These are phyloP conservation scores for Starmerella roubikii DNA, from an alignment of 805 yeast genomes.

Conservation along the genomic window DNA sequence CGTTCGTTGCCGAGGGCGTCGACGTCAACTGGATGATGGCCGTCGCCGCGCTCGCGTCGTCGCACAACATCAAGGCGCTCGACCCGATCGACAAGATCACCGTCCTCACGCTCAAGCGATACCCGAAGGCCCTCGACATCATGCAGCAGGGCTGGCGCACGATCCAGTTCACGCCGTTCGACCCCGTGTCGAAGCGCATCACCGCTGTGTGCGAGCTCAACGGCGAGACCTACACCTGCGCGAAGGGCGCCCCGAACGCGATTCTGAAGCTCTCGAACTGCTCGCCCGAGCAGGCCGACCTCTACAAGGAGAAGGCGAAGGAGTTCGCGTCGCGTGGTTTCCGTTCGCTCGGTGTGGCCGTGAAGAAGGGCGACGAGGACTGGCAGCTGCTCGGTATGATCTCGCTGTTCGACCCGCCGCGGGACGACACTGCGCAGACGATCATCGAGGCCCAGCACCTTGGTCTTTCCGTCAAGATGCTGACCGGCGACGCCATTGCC, in stretches of 20 bases:
- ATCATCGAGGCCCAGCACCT: conserved; percentile 81
- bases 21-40: conserved; percentile 93
- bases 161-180: conserved; percentile 85
- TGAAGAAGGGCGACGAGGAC: conserved; percentile 98
- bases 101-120: conserved; percentile 72
- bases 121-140: conserved; percentile 64
- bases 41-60: conserved; percentile 94
- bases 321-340: conserved; percentile 97
- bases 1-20: conserved; percentile 96
- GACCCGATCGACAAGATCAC: conserved; percentile 96
- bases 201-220: conserved; percentile 89
- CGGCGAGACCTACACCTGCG: conserved; percentile 91
- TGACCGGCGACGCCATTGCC: conserved; percentile 98
- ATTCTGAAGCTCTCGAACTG: conserved; percentile 38
- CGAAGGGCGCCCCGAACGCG: conserved; percentile 98
- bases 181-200: conserved; percentile 94
- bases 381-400: conserved; percentile 95
- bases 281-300: conserved; percentile 86
- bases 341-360: conserved; percentile 97
- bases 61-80: conserved; percentile 95
- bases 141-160: conserved; percentile 31
- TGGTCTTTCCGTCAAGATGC: conserved; percentile 94
- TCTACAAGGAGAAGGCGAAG: conserved; percentile 92
- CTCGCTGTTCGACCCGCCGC: conserved; percentile 99
- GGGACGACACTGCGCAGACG: conserved; percentile 95